phyloP scores from a whole-genome alignment of 108 stramenopile species.

The Nitzschia sp. region DNA sequence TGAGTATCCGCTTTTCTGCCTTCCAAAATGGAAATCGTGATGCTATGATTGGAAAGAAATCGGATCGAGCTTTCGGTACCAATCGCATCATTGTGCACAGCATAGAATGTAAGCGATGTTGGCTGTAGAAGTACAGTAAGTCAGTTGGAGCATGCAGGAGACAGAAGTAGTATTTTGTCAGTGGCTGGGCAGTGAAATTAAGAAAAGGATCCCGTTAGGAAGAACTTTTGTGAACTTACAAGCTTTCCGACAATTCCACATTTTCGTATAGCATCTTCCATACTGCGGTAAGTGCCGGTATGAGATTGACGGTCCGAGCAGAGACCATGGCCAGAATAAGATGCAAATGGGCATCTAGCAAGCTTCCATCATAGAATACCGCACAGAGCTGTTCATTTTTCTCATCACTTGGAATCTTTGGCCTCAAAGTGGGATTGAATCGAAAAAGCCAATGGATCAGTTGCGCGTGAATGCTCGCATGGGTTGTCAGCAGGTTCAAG shows the following conservation, averaged over 20 bases:
- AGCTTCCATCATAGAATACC: slow-evolving; percentile 21
- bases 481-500: slow-evolving; percentile 30
- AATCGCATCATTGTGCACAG: slow-evolving; percentile 43
- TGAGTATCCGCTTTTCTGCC: slow-evolving; percentile 11
- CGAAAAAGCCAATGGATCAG: slow-evolving; percentile 50
- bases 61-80: slow-evolving; percentile 46
- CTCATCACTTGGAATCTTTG: background rate
- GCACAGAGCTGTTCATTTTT: slow-evolving; percentile 1
- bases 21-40: slow-evolving; percentile 48
- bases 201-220: background rate
- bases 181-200: background rate
- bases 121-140: slow-evolving; percentile 19
- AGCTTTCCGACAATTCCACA: background rate
- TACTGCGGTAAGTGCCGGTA: slow-evolving; percentile 33
- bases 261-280: slow-evolving; percentile 45
- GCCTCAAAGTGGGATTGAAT: slow-evolving; percentile 36
- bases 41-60: slow-evolving; percentile 54
- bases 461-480: slow-evolving; percentile 40
- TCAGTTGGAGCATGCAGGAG: background rate
- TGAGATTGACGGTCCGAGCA: slow-evolving; percentile 45
- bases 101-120: slow-evolving; percentile 45
- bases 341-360: slow-evolving; percentile 60
- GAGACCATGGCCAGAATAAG: slow-evolving; percentile 59
- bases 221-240: slow-evolving; percentile 21
- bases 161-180: background rate